Conservation (phyloP, 2,329 filamentous ascomycete species). For the Phoma sp. region DNA sequence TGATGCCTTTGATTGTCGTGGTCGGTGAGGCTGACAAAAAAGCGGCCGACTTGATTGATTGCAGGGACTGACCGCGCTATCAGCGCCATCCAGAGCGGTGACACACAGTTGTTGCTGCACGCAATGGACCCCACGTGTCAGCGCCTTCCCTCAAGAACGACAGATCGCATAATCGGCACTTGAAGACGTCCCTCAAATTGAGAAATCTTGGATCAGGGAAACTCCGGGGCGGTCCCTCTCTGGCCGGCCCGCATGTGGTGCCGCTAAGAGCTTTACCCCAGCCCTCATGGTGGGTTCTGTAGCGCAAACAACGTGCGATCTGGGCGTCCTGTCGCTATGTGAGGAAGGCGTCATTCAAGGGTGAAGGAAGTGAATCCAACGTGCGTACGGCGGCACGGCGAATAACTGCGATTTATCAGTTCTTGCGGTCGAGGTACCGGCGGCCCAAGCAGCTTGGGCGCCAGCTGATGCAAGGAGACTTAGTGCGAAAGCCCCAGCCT, state of each 20-base stretch:
- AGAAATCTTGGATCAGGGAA: slow-evolving; percentile 4
- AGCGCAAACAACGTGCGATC: background rate
- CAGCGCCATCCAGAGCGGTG: slow-evolving; percentile 18
- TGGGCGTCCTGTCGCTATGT: background rate
- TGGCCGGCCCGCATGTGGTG: slow-evolving; percentile 16
- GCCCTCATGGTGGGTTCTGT: slow-evolving; percentile 4
- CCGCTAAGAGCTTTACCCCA: slow-evolving; percentile 8
- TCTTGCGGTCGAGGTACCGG: slow-evolving; percentile 14
- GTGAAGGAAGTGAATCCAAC: slow-evolving; percentile 4
- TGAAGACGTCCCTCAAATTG: background rate
- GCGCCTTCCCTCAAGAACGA: slow-evolving; percentile 15
- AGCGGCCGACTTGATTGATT: slow-evolving; percentile 7
- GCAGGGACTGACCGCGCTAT: slow-evolving; percentile 7
- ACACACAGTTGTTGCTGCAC: slow-evolving; percentile 20
- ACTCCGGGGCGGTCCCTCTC: slow-evolving; percentile 11
- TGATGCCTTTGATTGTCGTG: slow-evolving; percentile 9
- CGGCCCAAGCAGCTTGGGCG: slow-evolving; percentile 17
- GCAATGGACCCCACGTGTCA: slow-evolving; percentile 27
- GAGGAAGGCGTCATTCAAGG: slow-evolving; percentile 3
- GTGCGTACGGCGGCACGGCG: slow-evolving; percentile 19
- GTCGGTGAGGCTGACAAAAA: slow-evolving; percentile 17
- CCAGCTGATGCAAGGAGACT: slow-evolving; percentile 17
- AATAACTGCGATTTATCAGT: slow-evolving; percentile 16
- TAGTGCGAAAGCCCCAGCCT: slow-evolving; percentile 18
- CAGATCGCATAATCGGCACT: slow-evolving; percentile 14